These are phyloP conservation scores for Linnemannia zychae DNA, from an alignment of 192 early-diverging fungal genomes.

Conservation along the genomic window DNA sequence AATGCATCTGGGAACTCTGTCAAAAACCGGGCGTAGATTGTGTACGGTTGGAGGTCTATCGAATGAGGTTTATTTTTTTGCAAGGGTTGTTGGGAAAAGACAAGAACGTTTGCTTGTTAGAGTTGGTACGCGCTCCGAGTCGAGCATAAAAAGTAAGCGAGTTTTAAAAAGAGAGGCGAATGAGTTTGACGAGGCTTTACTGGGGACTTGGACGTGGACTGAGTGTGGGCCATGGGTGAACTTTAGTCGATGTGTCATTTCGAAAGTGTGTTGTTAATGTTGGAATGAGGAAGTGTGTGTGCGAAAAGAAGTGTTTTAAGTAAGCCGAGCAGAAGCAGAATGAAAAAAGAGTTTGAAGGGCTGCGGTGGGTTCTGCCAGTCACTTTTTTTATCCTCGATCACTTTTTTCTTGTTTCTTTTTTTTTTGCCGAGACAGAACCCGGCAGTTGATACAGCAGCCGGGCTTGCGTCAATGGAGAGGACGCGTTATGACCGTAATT, in stretches of 20 bases:
- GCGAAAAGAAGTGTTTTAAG: too few relatives aligned
- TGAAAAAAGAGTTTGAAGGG: too few relatives aligned
- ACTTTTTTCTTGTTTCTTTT: too few relatives aligned
- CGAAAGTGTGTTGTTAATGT: not conserved
- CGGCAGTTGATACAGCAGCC: too few relatives aligned
- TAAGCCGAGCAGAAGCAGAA: too few relatives aligned
- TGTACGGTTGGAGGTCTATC: conserved; percentile 26
- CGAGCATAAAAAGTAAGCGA: too few relatives aligned
- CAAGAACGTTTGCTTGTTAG: too few relatives aligned
- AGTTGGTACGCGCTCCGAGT: too few relatives aligned
- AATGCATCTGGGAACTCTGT: conserved; percentile 36
- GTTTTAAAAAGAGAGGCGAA: not conserved
- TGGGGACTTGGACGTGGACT: conserved; percentile 29
- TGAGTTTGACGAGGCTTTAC: not conserved
- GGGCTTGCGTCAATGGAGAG: too few relatives aligned
- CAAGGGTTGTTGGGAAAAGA: too few relatives aligned
- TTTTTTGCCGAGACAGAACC: too few relatives aligned
- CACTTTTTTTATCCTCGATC: not conserved
- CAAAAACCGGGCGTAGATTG: conserved; percentile 25
- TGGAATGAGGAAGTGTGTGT: not conserved
- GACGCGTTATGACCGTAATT: too few relatives aligned
- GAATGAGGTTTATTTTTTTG: not conserved
- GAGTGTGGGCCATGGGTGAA: conserved; percentile 39
- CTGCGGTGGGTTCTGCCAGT: not conserved
- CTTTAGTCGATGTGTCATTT: conserved; percentile 34